A percentile compares a stretch with the other conserved stretches of the same genome.
These are phyloP conservation scores for Simmondsia chinensis DNA, from an alignment of 148 eudicot genomes.

Conservation along the genomic window DNA sequence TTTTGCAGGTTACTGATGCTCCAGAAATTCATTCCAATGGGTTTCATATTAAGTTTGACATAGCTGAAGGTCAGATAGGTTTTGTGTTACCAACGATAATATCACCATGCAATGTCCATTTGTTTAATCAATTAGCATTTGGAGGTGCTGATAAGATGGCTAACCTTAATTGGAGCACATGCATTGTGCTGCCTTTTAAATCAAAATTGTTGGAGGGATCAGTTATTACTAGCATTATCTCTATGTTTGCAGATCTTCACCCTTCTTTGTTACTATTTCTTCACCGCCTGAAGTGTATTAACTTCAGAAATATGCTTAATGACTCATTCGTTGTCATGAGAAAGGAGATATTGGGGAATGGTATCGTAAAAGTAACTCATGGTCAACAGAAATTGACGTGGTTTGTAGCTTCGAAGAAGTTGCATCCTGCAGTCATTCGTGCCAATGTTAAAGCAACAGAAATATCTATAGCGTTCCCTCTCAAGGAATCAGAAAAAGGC, in stretches of 20 bases:
- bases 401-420: constrained; percentile 63
- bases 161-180: constrained; percentile 58
- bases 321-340: constrained; percentile 57
- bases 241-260: constrained; percentile 89
- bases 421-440: constrained; percentile 50
- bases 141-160: constrained; percentile 26
- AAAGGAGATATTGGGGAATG: constrained; percentile 70
- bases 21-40: constrained; percentile 99
- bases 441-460: constrained; percentile 69
- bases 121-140: constrained; percentile 36
- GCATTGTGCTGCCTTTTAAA: constrained; percentile 90
- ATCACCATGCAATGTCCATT: constrained; percentile 65
- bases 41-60: constrained; percentile 91
- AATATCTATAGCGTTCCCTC: constrained; percentile 82
- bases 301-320: constrained; percentile 51
- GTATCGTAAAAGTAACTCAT: constrained; percentile 58
- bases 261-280: constrained; percentile 91
- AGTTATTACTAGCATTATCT: constrained; percentile 37
- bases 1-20: constrained; percentile 85
- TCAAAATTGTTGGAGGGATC: constrained; percentile 39
- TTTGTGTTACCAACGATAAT: constrained; percentile 78
- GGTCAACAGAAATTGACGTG: constrained; percentile 76
- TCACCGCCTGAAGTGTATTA: constrained; percentile 85
- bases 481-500: constrained; percentile 54
- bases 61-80: constrained; percentile 86